Base-by-base conservation (phyloP, 1,284 basidiomycete genomes). In the Microbotryum intermedium region DNA sequence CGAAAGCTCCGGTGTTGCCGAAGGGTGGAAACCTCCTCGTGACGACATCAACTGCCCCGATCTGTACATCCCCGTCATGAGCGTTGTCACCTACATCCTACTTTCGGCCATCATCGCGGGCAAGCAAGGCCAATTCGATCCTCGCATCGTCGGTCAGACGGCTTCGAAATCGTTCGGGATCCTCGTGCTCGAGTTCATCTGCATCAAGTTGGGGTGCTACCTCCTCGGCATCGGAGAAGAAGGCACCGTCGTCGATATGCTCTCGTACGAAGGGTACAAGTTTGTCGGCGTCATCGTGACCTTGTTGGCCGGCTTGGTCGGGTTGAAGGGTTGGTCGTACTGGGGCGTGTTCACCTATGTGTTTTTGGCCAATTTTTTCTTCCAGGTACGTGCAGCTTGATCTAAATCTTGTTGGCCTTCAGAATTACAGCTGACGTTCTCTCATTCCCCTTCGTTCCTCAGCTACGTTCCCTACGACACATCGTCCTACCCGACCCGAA, bases 31-130 rank as follows among this genome's bases (percentile, higher is more conserved):
- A 58, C 79, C 90, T 4, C 95, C 94, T 1, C 77, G 94, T 57
- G 92, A 97, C 51, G 94, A 98, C 73, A 83, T 97, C 68, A 98
- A 98, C 73, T 87, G 85, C 57, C 94, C 95, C 0, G 94, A 98
- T 76, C 78, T 97, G 26, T 98, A 98, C 76, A 97, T 98, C 65
- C 94, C 95, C 6, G 90, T 85, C 21, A 98, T 98, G 94, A 88
- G 92, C 0, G 81, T 98, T 29, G 90, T 95, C 23, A 97, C 95
- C 0, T 98, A 97, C 74, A 87, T 97, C 67, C 85, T 98, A 26
- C 79, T 95, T 5, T 84, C 84, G 18, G 73, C 72, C 34, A 79
- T 97, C 23, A 83, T 89, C 61, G 85, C 88, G 4, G 94, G 94
- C 25, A 78, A 95, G 13, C 81, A 88, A 62, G 82, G 84, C 50